These are phyloP conservation scores for Candida neerlandica DNA, from an alignment of 1,139 yeast species.

Conservation along the genomic window DNA sequence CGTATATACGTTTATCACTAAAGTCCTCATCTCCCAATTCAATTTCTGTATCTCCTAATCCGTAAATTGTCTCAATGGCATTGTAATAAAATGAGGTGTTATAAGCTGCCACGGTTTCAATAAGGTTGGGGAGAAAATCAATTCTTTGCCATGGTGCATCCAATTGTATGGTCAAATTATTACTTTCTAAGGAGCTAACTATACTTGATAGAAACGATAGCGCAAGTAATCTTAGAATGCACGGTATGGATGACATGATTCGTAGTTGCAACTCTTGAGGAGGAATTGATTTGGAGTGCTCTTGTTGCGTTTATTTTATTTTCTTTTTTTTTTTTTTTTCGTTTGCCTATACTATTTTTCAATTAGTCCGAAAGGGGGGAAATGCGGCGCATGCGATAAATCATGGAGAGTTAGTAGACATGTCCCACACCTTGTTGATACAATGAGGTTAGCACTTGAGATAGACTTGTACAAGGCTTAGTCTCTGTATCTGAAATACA, in stretches of 20 bases:
- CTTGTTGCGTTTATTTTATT: no score
- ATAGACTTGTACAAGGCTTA: no score
- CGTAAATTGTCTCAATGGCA: constrained; percentile 41
- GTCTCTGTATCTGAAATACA: no score
- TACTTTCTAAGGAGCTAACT: neutral
- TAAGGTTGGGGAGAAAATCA: constrained; percentile 44
- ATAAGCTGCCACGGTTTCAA: constrained; percentile 57
- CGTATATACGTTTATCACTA: constrained; percentile 43
- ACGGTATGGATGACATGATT: neutral
- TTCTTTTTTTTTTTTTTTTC: no score
- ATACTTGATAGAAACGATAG: neutral
- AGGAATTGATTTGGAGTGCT: no score
- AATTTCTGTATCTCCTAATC: constrained; percentile 23
- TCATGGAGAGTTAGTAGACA: no score
- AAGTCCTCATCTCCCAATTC: constrained; percentile 25
- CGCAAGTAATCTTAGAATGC: neutral
- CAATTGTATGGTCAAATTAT: constrained; percentile 13
- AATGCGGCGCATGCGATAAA: no score
- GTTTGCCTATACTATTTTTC: no score
- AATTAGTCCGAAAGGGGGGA: no score
- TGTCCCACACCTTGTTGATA: no score
- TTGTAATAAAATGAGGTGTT: constrained; percentile 53
- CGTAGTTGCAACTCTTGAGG: no score
- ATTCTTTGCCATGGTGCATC: constrained; percentile 20
- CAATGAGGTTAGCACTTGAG: no score